These are phyloP conservation scores for Saturnispora bothae DNA, from an alignment of 805 yeast genomes.

Conservation along the genomic window DNA sequence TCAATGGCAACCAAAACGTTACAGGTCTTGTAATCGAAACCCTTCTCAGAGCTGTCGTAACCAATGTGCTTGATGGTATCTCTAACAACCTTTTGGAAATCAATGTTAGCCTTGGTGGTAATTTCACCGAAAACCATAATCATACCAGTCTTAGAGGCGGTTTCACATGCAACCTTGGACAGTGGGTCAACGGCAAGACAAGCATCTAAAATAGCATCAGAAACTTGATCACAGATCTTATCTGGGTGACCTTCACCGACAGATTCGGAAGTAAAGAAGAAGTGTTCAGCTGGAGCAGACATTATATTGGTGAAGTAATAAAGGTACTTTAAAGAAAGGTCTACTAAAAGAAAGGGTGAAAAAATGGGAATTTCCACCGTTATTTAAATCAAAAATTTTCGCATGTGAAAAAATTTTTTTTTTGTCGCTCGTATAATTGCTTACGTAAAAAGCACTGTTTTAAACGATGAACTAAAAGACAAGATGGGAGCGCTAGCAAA, in stretches of 20 bases:
- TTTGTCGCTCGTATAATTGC: background rate
- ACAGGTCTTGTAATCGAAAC: slow-evolving; percentile 98
- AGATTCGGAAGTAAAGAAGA: slow-evolving; percentile 53
- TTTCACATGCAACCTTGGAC: slow-evolving; percentile 98
- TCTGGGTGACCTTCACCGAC: slow-evolving; percentile 95
- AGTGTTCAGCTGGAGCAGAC: slow-evolving; percentile 19
- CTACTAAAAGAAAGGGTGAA: background rate
- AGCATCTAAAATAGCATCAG: slow-evolving; percentile 97
- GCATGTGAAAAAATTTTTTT: slow-evolving; percentile 1
- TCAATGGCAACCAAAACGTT: slow-evolving; percentile 98
- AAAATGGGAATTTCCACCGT: background rate
- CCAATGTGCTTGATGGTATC: slow-evolving; percentile 98
- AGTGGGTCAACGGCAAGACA: slow-evolving; percentile 92
- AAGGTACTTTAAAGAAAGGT: background rate
- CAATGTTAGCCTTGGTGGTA: slow-evolving; percentile 91
- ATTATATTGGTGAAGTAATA: slow-evolving; percentile 8
- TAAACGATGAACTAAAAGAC: too few relatives aligned
- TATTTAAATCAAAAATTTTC: slow-evolving; percentile 4
- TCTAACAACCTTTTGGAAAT: slow-evolving; percentile 95
- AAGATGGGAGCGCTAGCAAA: too few relatives aligned
- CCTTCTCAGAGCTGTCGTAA: slow-evolving; percentile 90
- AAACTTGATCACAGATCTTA: slow-evolving; percentile 96
- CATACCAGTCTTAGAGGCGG: slow-evolving; percentile 99
- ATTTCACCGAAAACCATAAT: slow-evolving; percentile 99
- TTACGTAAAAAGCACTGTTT: background rate